A percentile compares a stretch with the other conserved stretches of the same genome.
Conservation (phyloP, 305 asterid genomes). For the Rubia tinctorum region DNA sequence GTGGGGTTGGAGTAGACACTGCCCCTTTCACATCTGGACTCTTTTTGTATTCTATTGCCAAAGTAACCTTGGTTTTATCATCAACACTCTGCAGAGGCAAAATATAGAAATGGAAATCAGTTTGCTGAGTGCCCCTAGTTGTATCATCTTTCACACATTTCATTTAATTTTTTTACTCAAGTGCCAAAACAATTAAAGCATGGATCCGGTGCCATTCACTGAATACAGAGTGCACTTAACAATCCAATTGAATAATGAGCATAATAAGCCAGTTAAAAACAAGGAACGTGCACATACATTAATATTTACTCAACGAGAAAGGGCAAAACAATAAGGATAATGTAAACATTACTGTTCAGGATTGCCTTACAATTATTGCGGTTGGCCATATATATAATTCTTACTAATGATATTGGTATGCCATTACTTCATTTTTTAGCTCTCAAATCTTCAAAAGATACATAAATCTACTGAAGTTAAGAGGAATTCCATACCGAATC, state of each 20-base stretch:
- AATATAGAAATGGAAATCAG: constrained; percentile 1
- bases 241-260: background rate
- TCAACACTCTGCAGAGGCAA: constrained; percentile 27
- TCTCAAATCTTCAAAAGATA: background rate
- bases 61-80: constrained; percentile 61
- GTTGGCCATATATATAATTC: no score
- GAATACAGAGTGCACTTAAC: background rate
- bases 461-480: background rate
- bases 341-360: background rate
- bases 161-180: background rate
- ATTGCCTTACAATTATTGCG: background rate
- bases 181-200: background rate
- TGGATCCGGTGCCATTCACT: background rate
- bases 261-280: background rate
- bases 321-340: background rate
- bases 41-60: constrained; percentile 81
- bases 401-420: no score
- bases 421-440: background rate
- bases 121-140: background rate
- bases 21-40: constrained; percentile 59
- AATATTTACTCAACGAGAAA: background rate
- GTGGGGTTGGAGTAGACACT: constrained; percentile 48
- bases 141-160: background rate
- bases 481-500: constrained; percentile 53
- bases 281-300: constrained; percentile 1